Conservation (phyloP, 768 basidiomycete genomes). For the Leccinum pellstonianum region DNA sequence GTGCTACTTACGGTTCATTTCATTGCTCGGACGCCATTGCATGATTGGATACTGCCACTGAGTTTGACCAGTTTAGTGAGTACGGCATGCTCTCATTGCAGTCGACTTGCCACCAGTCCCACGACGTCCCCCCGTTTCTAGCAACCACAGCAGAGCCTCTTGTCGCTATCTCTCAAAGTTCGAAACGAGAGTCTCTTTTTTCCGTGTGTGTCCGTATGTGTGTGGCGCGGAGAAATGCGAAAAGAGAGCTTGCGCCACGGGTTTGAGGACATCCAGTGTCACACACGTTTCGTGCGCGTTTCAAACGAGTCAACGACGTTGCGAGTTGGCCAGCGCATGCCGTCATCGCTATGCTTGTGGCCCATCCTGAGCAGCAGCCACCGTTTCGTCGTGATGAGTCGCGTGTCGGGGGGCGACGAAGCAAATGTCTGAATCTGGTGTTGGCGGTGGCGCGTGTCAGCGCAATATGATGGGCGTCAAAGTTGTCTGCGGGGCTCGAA, state of each 20-base stretch:
- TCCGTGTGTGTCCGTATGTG: neutral
- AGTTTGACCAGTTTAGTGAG: neutral
- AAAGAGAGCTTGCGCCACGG: neutral
- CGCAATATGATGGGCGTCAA: neutral
- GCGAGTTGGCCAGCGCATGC: neutral
- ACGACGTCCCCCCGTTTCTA: neutral
- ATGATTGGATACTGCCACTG: neutral
- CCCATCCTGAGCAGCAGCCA: neutral
- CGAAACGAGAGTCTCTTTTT: neutral
- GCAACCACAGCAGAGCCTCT: neutral
- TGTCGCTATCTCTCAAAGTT: neutral
- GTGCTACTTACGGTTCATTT: neutral
- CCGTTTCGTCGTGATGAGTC: neutral
- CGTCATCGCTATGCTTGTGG: neutral
- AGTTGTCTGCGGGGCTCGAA: neutral
- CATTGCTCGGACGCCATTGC: neutral
- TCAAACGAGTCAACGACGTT: neutral
- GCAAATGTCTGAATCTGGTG: neutral
- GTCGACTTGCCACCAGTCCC: neutral
- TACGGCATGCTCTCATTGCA: neutral
- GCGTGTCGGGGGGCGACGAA: neutral
- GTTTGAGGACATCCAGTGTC: neutral
- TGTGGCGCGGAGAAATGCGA: neutral
- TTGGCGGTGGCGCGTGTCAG: neutral
- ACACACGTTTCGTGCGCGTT: neutral